phyloP scores from a whole-genome alignment of 441 rosid genomes.

The Eutrema salsugineum region DNA sequence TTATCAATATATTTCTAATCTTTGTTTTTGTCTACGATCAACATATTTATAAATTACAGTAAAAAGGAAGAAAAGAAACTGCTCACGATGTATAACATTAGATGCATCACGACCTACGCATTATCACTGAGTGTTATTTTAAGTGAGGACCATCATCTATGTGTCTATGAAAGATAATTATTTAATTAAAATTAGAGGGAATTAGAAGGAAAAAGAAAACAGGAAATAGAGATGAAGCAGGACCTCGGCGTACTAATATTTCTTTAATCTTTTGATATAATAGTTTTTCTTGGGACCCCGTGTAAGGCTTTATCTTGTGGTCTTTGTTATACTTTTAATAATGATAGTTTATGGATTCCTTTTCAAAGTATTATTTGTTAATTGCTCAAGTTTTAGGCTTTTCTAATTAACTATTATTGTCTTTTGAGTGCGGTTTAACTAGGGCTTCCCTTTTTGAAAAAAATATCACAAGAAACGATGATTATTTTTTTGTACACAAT shows the following conservation, averaged over 20 bases:
- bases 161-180: neutral
- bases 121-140: neutral
- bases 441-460: neutral
- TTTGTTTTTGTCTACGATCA: neutral
- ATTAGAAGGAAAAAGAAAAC: neutral
- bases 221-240: neutral
- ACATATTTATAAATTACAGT: neutral
- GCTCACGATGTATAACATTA: neutral
- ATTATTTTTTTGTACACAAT: neutral
- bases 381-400: conserved; percentile 30
- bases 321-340: conserved; percentile 48
- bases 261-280: conserved; percentile 14
- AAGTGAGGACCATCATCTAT: neutral
- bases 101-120: conserved; percentile 1
- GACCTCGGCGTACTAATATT: conserved; percentile 15
- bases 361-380: conserved; percentile 45
- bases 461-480: neutral
- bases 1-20: neutral
- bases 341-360: conserved; percentile 61
- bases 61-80: too few species aligned
- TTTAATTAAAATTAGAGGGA: neutral
- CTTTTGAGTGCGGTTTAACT: conserved; percentile 29
- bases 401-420: conserved; percentile 14
- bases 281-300: conserved; percentile 4
- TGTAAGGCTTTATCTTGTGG: conserved; percentile 54